phyloP scores from a whole-genome alignment of 257 asterid genomes.

The Vinca minor region DNA sequence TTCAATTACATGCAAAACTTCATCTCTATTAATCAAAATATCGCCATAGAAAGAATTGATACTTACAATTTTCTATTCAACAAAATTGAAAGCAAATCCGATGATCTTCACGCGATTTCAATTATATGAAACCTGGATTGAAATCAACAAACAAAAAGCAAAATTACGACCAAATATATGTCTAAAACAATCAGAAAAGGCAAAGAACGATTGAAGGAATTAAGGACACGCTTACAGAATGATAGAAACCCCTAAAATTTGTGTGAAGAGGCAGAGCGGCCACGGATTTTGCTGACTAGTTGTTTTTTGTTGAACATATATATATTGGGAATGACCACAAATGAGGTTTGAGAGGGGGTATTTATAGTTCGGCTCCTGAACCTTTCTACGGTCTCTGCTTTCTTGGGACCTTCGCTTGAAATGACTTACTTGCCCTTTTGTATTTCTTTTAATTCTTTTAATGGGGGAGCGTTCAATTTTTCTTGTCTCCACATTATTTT shows the following conservation, averaged over 20 bases:
- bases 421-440: conserved; percentile 7
- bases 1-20: neutral
- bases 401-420: neutral
- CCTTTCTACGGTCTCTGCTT: neutral
- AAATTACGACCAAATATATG: neutral
- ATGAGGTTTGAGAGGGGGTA: neutral
- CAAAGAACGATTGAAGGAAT: neutral
- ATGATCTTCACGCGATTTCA: neutral
- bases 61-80: conserved; percentile 10
- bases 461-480: neutral
- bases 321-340: no score
- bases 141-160: neutral
- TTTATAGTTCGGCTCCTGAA: conserved; percentile 10
- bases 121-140: neutral
- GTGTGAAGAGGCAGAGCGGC: neutral
- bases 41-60: neutral
- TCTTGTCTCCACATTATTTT: neutral
- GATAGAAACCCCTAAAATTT: neutral
- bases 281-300: no score
- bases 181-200: neutral
- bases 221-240: neutral
- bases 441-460: no score
- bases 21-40: neutral
- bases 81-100: neutral
- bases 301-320: no score